Evolutionary conservation across 2,329 filamentous ascomycete species (phyloP), one percentile per base, ranked within the genome.

Genomic region (Cordyceps farinosa): DNA sequence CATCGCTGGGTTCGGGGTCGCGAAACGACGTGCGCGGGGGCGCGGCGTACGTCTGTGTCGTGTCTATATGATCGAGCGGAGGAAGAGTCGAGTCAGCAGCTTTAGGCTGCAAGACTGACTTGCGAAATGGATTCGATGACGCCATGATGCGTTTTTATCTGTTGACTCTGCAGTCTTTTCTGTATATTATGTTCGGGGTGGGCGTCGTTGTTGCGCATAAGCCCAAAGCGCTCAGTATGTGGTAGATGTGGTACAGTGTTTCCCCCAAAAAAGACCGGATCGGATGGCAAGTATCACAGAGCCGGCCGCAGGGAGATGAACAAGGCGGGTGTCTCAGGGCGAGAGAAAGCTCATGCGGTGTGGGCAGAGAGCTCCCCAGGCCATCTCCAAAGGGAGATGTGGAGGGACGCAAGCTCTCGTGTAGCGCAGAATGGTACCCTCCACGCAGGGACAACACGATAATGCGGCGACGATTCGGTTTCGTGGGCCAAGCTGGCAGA

Each of bases 71-170:
- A 52, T 74, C 69, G 64, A 76, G 70, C 62, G 70, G 30, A 66
- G 70, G 65, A 52, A 70, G 65, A 66, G 69, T 64, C 68, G 65
- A 50, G 69, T 68, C 56, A 3, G 50, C 50, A 10, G 40, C 11
- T 69, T 67, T 57, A 66, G 66, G 51, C 67, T 67, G 22, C 50
- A 69, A 65, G 40, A 66, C 67, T 71, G 77, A 82, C 67, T 78
- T 80, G 66, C 82, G 82, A 69, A 84, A 84, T 11, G 82, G 82
- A 67, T 84, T 84, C 50, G 73, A 82, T 76, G 71, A 82, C 42
- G 70, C 67, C 69, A 71, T 72, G 50, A 30, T 68, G 61, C 54
- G 63, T 59, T 61, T 22, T 15, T 32, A 11, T 61, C 40, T 30
- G n/a, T 61, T 11, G 38, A 47, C 30, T 54, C 5, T 53, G 38